Base-by-base conservation (phyloP, 2,329 filamentous ascomycete genomes). In the Colletotrichum liaoningense region DNA sequence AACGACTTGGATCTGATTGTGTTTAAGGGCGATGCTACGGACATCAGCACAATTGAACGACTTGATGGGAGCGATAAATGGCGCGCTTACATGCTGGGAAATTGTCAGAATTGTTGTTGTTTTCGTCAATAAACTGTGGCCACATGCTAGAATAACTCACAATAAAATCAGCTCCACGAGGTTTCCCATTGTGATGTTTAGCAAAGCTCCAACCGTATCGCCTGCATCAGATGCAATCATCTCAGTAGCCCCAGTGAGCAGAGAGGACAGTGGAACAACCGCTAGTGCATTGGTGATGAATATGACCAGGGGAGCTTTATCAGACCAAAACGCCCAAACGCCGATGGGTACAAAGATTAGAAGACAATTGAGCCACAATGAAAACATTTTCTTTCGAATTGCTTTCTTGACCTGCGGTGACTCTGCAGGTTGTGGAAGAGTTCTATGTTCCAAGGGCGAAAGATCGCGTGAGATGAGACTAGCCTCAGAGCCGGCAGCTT, bases 271-370 rank as follows among this genome's bases (percentile, higher is more conserved):
- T 1, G 89, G 89, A 59, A 91, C 84, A 76, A 91, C 90, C 38
- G 89, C 90, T 67, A 92, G 83, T 19, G 88, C 88, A 75, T 92
- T 92, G 79, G 90, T 86, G 62, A 86, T 84, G 77, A 92, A 92
- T 62, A 90, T 81, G 8, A 85, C 64, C 14, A 84, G 78, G 8
- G 84, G 84, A 24, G 79, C 81, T 11, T 81, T 63, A 30, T 80
- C 55, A 8, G 79, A 69, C 16, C 83, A 74, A 73, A 92, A 86
- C 49, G 88, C 84, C 19, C 86, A 88, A 57, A 94, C 90, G 73
- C 92, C 93, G 59, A 92, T 84, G 1, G 93, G 93, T n/a, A 94
- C 91, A 77, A 94, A 94, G 49, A 94, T 80, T 63, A 94, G 85
- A 60, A 94, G 83, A 59, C 91, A 76, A 77, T 94, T 94, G 81